Evolutionary conservation across 2,329 filamentous ascomycete genomes (phyloP).

Genomic region (Hyphodiscus sp.): DNA sequence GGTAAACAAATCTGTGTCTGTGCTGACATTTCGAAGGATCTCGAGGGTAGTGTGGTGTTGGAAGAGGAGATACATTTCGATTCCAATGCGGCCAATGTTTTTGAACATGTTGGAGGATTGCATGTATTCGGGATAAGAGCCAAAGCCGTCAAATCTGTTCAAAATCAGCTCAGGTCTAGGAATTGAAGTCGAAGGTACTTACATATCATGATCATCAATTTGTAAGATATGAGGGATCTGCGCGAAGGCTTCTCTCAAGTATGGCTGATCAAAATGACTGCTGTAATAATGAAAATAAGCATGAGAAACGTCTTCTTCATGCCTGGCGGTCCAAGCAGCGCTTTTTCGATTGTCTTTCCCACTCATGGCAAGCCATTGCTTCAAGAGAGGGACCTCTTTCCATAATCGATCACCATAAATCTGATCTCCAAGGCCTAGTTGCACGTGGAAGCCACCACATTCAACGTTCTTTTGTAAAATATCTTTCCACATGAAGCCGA

Average conservation of each 20-base stretch:
- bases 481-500: conserved; percentile 98
- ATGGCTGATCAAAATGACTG: conserved; percentile 95
- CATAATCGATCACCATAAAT: conserved; percentile 93
- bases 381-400: conserved; percentile 90
- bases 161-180: conserved; percentile 7
- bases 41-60: conserved; percentile 96
- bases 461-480: conserved; percentile 96
- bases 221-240: conserved; percentile 93
- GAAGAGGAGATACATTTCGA: conserved; percentile 97
- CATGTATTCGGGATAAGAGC: conserved; percentile 97
- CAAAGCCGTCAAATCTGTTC: conserved; percentile 88
- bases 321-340: conserved; percentile 83
- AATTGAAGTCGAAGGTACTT: conserved; percentile 37
- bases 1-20: conserved; percentile 89
- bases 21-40: conserved; percentile 80
- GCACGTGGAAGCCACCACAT: conserved; percentile 90
- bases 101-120: conserved; percentile 97
- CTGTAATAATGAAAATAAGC: conserved; percentile 99
- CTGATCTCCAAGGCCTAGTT: conserved; percentile 86
- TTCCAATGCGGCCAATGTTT: conserved; percentile 90
- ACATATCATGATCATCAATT: conserved; percentile 97
- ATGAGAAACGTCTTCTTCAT: conserved; percentile 92
- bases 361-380: conserved; percentile 90
- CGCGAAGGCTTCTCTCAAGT: conserved; percentile 88
- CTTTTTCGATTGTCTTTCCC: conserved; percentile 91